Conservation (phyloP, 441 rosid genomes). For the Populus hybrid region DNA sequence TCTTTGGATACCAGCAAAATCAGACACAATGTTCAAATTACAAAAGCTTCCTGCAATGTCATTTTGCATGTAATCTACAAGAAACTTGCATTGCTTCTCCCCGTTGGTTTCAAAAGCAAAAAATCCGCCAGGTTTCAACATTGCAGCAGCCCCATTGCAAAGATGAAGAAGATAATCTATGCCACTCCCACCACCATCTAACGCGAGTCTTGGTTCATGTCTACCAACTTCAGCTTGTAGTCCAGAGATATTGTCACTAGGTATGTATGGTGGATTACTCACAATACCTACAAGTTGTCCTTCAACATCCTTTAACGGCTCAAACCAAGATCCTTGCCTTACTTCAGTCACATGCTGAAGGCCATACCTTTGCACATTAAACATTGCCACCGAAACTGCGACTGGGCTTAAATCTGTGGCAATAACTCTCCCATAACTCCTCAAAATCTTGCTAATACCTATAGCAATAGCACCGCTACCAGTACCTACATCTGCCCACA, state of each 20-base stretch:
- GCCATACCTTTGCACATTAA: slow-evolving; percentile 63
- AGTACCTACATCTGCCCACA: slow-evolving; percentile 79
- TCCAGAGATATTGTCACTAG: slow-evolving; percentile 52
- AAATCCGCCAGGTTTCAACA: slow-evolving; percentile 81
- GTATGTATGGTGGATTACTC: slow-evolving; percentile 89
- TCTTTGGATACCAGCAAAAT: too few species aligned
- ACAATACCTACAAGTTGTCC: slow-evolving; percentile 69
- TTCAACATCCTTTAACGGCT: slow-evolving; percentile 58
- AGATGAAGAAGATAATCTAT: slow-evolving; percentile 70
- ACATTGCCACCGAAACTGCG: slow-evolving; percentile 53
- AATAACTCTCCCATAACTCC: slow-evolving; percentile 49
- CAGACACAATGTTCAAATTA: too few species aligned
- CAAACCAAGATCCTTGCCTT: slow-evolving; percentile 83
- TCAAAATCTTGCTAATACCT: slow-evolving; percentile 53
- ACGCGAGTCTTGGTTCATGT: slow-evolving; percentile 84
- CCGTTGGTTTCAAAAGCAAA: slow-evolving; percentile 51
- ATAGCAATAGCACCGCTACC: slow-evolving; percentile 85
- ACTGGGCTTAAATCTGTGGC: slow-evolving; percentile 78
- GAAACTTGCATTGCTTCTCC: not conserved
- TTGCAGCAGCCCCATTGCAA: slow-evolving; percentile 51
- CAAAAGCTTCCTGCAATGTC: too few species aligned
- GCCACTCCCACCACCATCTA: slow-evolving; percentile 78
- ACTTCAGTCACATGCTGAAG: slow-evolving; percentile 60
- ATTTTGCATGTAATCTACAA: too few species aligned
- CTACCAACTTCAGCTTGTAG: slow-evolving; percentile 85